Base-by-base conservation (phyloP, 1,284 basidiomycete species). In the Trichosporon ovoides region DNA sequence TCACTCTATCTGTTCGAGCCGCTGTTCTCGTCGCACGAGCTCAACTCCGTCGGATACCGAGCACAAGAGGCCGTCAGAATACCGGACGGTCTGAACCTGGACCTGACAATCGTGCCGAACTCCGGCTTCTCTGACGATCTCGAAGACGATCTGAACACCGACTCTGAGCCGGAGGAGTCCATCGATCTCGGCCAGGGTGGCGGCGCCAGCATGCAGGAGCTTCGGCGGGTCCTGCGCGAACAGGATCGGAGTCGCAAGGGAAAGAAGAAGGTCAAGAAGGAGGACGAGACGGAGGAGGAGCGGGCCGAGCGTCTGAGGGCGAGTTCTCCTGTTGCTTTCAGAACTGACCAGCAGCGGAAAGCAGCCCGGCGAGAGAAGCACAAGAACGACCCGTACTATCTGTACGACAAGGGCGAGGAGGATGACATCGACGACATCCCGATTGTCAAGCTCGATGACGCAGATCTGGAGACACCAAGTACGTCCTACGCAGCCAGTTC, bases 321-420 rank as follows among this genome's bases (percentile, higher is more conserved):
- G 56, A 69, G 74, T 73, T 56, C n/a, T n/a, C 14, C 7, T 1
- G 16, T 7, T 19, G 6, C 1, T 7, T 16, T 5, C 12, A 43
- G 31, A 20, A 57, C 49, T 36, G 24, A 37, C 16, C 5, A 3
- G 5, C 66, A 93, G 91, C 80, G 85, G 52, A 86, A 84, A 70
- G 85, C 84, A 18, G 88, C 87, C 64, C 81, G 88, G 38, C 75
- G 85, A 52, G 89, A 87, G 60, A 83, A 86, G 66, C 80, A 85
- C 63, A 83, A 83, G 52, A 88, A 90, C 64, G 90, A 94, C 73
- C 91, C 91, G 10, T 94, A 91, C 76, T 94, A 94, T 70, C 86
- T 94, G 61, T 81, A 84, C 37, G 72, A 72, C 57, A 65, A 69
- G 51, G 62, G 63, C 33, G 87, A 84, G 55, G 70, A 77, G 48